Conservation (phyloP, 1,284 basidiomycete species). For the Ganoderma resinaceum region DNA sequence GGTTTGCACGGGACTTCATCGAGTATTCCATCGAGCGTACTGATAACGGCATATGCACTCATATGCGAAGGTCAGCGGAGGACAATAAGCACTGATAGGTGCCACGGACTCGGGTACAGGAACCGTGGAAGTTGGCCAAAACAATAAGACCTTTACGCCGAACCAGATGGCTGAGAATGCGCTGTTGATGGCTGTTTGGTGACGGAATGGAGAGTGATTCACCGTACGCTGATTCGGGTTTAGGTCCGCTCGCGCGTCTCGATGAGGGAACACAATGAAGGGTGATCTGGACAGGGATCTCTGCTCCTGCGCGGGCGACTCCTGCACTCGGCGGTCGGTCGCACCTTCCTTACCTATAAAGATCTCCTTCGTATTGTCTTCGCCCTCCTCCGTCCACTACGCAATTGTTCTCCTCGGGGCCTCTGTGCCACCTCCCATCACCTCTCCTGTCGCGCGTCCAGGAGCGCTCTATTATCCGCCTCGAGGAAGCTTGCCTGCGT, state of each 20-base stretch:
- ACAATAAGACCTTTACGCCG: slow-evolving; percentile 50
- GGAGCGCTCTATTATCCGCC: slow-evolving; percentile 42
- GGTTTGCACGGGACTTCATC: slow-evolving; percentile 43
- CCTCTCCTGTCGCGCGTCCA: slow-evolving; percentile 37
- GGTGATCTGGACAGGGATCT: slow-evolving; percentile 44
- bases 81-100: slow-evolving; percentile 44
- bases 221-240: slow-evolving; percentile 42
- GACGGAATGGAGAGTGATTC: slow-evolving; percentile 49
- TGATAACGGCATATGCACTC: slow-evolving; percentile 39
- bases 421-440: slow-evolving; percentile 41
- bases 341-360: slow-evolving; percentile 60
- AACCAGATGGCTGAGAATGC: slow-evolving; percentile 37
- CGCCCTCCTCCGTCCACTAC: slow-evolving; percentile 62
- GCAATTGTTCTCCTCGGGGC: slow-evolving; percentile 63
- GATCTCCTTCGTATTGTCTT: slow-evolving; percentile 64
- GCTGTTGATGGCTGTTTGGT: slow-evolving; percentile 47
- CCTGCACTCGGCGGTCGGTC: slow-evolving; percentile 49
- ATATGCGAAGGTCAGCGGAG: slow-evolving; percentile 37
- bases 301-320: slow-evolving; percentile 48
- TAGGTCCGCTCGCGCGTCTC: slow-evolving; percentile 44
- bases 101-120: slow-evolving; percentile 41
- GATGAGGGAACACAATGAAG: slow-evolving; percentile 50
- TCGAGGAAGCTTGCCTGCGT: slow-evolving; percentile 41
- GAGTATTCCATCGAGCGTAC: slow-evolving; percentile 30
- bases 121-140: slow-evolving; percentile 39